Percentiles rank a stretch among this genome's conserved stretches.
Evolutionary conservation across 257 asterid species (phyloP).

Genomic region (Asclepias syriaca): DNA sequence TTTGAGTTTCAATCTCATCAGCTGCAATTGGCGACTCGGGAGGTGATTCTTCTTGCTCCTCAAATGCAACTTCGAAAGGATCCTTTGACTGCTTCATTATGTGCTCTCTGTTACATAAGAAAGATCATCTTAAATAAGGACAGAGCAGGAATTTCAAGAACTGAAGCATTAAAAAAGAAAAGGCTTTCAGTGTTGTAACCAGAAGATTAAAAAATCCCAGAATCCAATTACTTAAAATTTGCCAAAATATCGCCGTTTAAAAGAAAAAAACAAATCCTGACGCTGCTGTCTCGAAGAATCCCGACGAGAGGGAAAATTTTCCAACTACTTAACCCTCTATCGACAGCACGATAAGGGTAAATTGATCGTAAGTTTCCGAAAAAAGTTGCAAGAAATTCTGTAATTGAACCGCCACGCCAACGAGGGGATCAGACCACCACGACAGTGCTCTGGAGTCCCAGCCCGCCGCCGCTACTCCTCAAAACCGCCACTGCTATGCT

Average conservation of each 20-base stretch:
- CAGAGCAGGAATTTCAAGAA: neutral
- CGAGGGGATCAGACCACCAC: too few species aligned
- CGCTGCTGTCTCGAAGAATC: neutral
- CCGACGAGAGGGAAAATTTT: neutral
- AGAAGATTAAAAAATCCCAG: neutral
- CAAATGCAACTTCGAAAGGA: conserved; percentile 84
- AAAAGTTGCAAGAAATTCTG: too few species aligned
- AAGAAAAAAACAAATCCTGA: too few species aligned
- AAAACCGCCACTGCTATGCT: too few species aligned
- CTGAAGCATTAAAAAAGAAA: neutral
- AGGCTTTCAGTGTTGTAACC: neutral
- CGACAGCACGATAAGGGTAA: neutral
- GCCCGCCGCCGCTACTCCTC: too few species aligned
- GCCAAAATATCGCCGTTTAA: neutral
- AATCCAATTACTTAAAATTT: neutral
- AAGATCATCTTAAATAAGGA: neutral
- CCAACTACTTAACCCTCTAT: neutral
- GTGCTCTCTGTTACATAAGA: neutral
- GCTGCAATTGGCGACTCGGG: conserved; percentile 78
- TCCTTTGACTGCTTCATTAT: conserved; percentile 86
- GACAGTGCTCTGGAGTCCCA: too few species aligned
- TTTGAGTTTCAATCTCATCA: conserved; percentile 60
- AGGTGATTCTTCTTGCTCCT: conserved; percentile 84
- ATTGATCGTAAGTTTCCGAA: too few species aligned
- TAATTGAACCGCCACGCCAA: too few species aligned